Percentiles rank a stretch among this genome's conserved stretches.
phyloP scores from a whole-genome alignment of 164 flowering plant genomes.

The Warburgia ugandensis region DNA sequence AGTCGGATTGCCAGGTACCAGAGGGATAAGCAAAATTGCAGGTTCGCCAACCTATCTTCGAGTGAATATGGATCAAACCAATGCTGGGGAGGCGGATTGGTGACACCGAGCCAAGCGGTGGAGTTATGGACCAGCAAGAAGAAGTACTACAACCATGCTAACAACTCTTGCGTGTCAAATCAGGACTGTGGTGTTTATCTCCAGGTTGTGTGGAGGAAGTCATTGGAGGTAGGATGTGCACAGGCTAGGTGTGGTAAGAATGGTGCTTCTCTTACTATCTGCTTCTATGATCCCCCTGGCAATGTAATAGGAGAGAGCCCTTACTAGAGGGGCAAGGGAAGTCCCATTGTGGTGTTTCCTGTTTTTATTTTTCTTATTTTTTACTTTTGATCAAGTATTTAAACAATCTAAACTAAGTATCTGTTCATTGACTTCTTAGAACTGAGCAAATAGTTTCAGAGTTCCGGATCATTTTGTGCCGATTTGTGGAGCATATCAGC shows the following conservation, averaged over 20 bases:
- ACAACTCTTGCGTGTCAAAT: conserved; percentile 36
- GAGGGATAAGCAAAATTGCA: conserved; percentile 40
- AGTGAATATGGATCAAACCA: conserved; percentile 50
- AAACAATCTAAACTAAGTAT: too few species aligned
- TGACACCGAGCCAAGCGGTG: conserved; percentile 39
- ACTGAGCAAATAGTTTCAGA: too few species aligned
- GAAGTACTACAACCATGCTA: conserved; percentile 35
- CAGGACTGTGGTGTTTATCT: conserved; percentile 50
- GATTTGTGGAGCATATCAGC: too few species aligned
- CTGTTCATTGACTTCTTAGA: too few species aligned
- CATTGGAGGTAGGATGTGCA: conserved; percentile 49
- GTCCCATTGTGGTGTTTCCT: too few species aligned
- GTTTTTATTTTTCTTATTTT: too few species aligned
- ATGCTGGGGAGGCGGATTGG: conserved; percentile 25
- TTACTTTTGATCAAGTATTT: too few species aligned
- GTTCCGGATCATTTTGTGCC: too few species aligned
- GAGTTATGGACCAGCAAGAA: conserved; percentile 54
- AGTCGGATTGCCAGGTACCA: conserved; percentile 40
- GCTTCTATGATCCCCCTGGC: conserved; percentile 62
- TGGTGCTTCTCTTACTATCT: conserved; percentile 30
- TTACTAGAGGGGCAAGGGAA: conserved; percentile 34
- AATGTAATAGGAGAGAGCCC: conserved; percentile 52
- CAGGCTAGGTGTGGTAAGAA: conserved; percentile 38
- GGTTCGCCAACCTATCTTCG: conserved; percentile 29
- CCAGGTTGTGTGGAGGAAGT: conserved; percentile 63